Evolutionary conservation across 805 yeast species (phyloP).

Genomic region (Yarrowia yakushimensis): DNA sequence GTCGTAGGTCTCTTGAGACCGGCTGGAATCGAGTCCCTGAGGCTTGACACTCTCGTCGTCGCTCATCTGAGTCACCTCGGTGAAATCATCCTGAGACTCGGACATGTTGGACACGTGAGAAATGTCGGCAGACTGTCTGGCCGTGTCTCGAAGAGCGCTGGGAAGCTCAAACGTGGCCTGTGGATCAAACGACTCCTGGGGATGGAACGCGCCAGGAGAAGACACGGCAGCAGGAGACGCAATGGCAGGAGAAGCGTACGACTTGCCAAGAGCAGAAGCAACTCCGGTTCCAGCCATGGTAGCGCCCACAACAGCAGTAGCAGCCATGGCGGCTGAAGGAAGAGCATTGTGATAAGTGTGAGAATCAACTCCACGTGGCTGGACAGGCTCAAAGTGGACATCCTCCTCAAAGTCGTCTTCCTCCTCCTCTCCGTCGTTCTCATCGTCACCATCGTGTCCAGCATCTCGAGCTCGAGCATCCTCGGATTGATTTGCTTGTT

Average conservation of each 20-base stretch:
- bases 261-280: slow-evolving; percentile 10
- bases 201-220: slow-evolving; percentile 8
- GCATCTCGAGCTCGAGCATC: not conserved
- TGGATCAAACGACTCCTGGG: slow-evolving; percentile 4
- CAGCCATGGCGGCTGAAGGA: slow-evolving; percentile 3
- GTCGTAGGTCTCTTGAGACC: not conserved
- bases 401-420: not conserved
- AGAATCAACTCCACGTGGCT: not conserved
- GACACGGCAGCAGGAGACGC: not conserved
- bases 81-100: not conserved
- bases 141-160: not conserved
- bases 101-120: slow-evolving; percentile 15
- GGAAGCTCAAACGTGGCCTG: slow-evolving; percentile 14
- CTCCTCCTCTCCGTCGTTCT: not conserved
- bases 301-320: slow-evolving; percentile 9
- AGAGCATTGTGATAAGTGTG: not conserved
- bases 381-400: not conserved
- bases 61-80: slow-evolving; percentile 3
- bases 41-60: not conserved
- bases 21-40: not conserved
- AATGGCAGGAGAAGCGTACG: slow-evolving; percentile 1
- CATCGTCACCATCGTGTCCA: not conserved
- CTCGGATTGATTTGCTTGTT: not conserved
- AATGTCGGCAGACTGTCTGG: not conserved
- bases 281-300: slow-evolving; percentile 12